phyloP scores from a whole-genome alignment of 2,329 filamentous ascomycete species.

The Clarireedia monteithiana region DNA sequence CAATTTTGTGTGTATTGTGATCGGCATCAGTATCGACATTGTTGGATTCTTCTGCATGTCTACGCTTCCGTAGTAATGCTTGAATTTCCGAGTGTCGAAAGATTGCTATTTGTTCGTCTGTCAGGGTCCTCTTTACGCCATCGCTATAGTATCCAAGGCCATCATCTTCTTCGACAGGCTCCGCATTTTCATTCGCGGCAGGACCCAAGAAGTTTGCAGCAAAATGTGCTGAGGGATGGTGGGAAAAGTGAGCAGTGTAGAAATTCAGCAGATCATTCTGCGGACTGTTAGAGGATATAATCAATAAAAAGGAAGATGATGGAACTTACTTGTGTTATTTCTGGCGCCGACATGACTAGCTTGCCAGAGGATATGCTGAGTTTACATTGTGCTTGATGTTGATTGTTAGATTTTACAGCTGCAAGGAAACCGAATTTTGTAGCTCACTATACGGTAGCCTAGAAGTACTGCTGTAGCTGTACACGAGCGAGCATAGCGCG shows the following conservation, averaged over 20 bases:
- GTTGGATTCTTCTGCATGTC: constrained; percentile 23
- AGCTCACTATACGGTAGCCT: neutral
- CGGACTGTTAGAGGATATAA: neutral
- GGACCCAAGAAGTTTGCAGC: constrained; percentile 36
- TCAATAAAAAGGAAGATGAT: neutral
- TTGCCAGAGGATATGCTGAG: neutral
- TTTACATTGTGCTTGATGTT: neutral
- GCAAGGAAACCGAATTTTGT: no score
- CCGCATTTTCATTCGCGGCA: constrained; percentile 41
- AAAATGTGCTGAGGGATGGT: constrained; percentile 45
- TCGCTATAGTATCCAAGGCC: constrained; percentile 78
- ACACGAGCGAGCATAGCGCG: no score
- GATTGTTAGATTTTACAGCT: no score
- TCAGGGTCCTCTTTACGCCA: constrained; percentile 80
- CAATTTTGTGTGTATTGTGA: neutral
- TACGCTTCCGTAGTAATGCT: constrained; percentile 50
- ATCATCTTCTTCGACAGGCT: constrained; percentile 51
- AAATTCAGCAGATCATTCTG: constrained; percentile 26
- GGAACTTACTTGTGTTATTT: neutral
- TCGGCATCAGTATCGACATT: constrained; percentile 2
- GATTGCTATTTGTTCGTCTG: constrained; percentile 82
- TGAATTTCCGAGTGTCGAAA: constrained; percentile 87
- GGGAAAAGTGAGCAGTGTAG: constrained; percentile 24
- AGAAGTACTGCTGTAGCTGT: neutral
- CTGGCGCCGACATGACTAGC: constrained; percentile 7